Percentiles rank a stretch among this genome's conserved stretches.
Evolutionary conservation across 441 rosid species (phyloP).

Genomic region (Adansonia grandidieri): DNA sequence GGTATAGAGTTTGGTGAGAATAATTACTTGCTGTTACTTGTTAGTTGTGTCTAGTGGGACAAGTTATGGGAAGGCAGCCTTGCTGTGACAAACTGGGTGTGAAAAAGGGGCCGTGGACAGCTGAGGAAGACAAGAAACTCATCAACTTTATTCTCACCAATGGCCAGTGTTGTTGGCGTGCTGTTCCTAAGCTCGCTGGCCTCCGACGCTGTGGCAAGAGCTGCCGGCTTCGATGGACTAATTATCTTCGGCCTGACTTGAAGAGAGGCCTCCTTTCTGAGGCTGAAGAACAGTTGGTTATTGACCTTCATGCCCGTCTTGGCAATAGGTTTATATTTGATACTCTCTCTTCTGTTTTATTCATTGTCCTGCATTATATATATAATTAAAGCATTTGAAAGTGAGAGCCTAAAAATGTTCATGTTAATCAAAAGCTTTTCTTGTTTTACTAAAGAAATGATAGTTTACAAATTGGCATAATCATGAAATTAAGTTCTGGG

Average conservation of each 20-base stretch:
- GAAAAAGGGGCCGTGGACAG: conserved; percentile 68
- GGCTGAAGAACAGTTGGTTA: conserved; percentile 57
- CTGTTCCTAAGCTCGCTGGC: conserved; percentile 60
- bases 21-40: conserved; percentile 22
- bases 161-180: conserved; percentile 68
- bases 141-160: conserved; percentile 56
- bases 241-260: conserved; percentile 64
- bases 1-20: conserved; percentile 32
- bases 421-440: not conserved
- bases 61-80: conserved; percentile 54
- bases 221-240: conserved; percentile 69
- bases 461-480: not conserved
- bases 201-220: conserved; percentile 65
- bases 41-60: conserved; percentile 15
- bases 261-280: conserved; percentile 59
- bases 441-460: not conserved
- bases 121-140: conserved; percentile 68
- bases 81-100: conserved; percentile 65
- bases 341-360: not conserved
- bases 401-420: not conserved
- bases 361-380: not conserved
- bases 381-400: not conserved
- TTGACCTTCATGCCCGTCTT: conserved; percentile 58
- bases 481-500: not conserved
- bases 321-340: conserved; percentile 48